Base-by-base conservation (phyloP, 176 grass and related monocot species). In the Metroxylon sagu region DNA sequence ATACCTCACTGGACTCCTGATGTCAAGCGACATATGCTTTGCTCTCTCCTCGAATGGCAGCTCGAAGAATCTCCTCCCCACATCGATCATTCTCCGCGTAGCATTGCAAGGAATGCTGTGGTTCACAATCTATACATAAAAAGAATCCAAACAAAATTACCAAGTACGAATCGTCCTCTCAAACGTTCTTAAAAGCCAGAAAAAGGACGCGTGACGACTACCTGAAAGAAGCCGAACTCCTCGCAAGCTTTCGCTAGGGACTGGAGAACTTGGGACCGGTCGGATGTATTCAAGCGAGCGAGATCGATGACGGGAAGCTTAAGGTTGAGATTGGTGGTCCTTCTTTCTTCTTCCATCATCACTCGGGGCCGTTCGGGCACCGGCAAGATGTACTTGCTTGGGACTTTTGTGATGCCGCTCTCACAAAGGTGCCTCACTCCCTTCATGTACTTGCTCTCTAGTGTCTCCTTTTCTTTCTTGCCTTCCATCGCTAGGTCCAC, bases 221-320 rank as follows among this genome's bases (percentile, higher is more conserved):
- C 65, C 83, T 97, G 93, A 16, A 98, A 98, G 84, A 98, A 98
- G 5, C 93, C 93, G 26, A 71, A 79, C 1, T 85, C 75, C 6
- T 74, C 66, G 76, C 87, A 98, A 16, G 93, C 93, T 1, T 67
- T 62, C 21, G 81, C 76, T 6, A 97, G 62, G n/a, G 75, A 66
- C 10, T 50, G 1, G 12, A 97, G 68, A 60, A 77, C 75, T 65
- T 31, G 52, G n/a, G 53, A 43, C 67, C 87, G 84, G 8, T 73
- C 64, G 5, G 86, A 56, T 14, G 81, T 68, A 4, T 77, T 60
- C 69, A 91, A 77, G 17, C 49, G 14, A 5, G 78, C 65, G 25
- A 97, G 58, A 73, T 97, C 87, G 4, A 97, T 64, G 14, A 85
- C 77, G 4, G 93, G 93, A 49, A 97, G 76, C 16, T 63, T 74